Evolutionary conservation across 345 rosid genomes (phyloP).

Genomic region (Adansonia digitata): DNA sequence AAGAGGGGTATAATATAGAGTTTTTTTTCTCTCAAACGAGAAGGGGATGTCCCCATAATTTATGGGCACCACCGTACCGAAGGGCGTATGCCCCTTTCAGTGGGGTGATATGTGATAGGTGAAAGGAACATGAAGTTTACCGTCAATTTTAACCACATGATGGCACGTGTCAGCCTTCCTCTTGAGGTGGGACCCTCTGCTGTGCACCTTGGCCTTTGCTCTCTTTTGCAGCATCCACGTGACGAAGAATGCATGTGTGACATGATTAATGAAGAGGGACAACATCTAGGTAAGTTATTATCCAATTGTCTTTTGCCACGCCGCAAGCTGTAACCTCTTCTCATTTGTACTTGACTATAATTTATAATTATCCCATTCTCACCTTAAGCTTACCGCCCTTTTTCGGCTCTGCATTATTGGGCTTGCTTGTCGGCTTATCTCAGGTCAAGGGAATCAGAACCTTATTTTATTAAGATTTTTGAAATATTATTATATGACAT

Average conservation of each 20-base stretch:
- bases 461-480: background rate
- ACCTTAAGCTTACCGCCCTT: no score
- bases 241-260: conserved; percentile 29
- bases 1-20: no score
- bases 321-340: conserved; percentile 5
- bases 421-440: background rate
- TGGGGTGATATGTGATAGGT: conserved; percentile 5
- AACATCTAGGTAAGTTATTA: background rate
- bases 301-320: conserved; percentile 27
- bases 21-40: no score
- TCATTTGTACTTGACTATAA: conserved; percentile 26
- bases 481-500: no score
- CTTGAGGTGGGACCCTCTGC: conserved; percentile 36
- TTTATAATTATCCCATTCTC: background rate
- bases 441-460: background rate
- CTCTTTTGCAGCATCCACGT: conserved; percentile 45
- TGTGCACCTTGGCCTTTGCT: background rate
- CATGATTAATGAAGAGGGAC: conserved; percentile 21
- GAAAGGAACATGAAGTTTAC: conserved; percentile 18
- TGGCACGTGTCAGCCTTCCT: conserved; percentile 41
- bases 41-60: background rate
- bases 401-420: background rate
- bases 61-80: background rate
- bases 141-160: conserved; percentile 9
- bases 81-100: conserved; percentile 4